These are phyloP conservation scores for Sphagnurus paluster DNA, from an alignment of 1,284 basidiomycete species.

Conservation along the genomic window DNA sequence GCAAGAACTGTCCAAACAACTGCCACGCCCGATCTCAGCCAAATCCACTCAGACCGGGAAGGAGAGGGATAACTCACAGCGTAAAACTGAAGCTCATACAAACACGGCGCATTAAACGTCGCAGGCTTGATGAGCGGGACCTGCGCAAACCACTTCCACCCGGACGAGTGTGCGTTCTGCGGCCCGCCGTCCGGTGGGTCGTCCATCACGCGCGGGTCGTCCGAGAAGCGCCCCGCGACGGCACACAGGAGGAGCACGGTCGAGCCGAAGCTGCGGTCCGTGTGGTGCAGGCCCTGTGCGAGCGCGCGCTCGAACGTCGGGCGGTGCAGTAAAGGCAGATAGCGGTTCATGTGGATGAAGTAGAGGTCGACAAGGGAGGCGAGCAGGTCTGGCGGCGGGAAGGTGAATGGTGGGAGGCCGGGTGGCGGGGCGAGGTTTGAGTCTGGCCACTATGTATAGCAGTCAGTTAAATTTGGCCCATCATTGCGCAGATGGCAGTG, in stretches of 20 bases:
- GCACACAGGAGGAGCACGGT: conserved; percentile 64
- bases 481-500: neutral
- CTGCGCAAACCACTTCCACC: conserved; percentile 70
- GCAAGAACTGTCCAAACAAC: conserved; percentile 22
- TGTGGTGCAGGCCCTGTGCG: conserved; percentile 46
- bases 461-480: neutral
- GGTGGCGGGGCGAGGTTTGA: neutral
- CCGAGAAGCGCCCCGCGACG: conserved; percentile 56
- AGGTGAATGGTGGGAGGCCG: conserved; percentile 25
- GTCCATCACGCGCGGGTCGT: conserved; percentile 62
- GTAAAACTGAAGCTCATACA: conserved; percentile 69
- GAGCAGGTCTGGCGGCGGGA: conserved; percentile 48
- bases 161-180: conserved; percentile 45
- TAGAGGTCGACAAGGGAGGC: conserved; percentile 54
- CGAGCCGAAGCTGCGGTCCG: conserved; percentile 52
- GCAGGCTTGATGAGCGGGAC: conserved; percentile 50
- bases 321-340: conserved; percentile 61
- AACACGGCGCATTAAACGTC: conserved; percentile 46
- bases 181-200: conserved; percentile 30
- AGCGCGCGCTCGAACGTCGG: conserved; percentile 57
- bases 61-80: conserved; percentile 31
- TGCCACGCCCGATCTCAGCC: conserved; percentile 29
- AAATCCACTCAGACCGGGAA: conserved; percentile 24
- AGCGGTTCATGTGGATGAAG: conserved; percentile 52
- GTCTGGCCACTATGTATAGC: conserved; percentile 1